Base-by-base conservation (phyloP, 176 grass and related monocot species). In the Poa annua region DNA sequence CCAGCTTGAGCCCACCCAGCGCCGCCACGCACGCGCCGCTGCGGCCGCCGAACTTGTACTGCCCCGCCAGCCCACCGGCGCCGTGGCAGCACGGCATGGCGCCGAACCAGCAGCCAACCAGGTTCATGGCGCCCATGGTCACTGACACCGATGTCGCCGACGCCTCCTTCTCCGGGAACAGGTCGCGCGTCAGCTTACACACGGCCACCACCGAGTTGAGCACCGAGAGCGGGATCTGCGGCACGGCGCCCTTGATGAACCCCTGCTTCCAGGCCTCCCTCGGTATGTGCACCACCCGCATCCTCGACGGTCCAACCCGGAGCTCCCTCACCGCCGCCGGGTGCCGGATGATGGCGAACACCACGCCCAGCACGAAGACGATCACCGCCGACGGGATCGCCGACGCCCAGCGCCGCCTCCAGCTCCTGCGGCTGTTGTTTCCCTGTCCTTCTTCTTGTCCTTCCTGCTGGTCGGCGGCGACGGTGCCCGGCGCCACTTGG, bases 31-130 rank as follows among this genome's bases (percentile, higher is more conserved):
- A 93, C 19, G 64, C 88, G 29, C 95, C 90, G 57, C 86, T 88
- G 29, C 95, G 80, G 1, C 90, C 90, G 14, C 92, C 95, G 65
- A 98, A 98, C 77, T 68, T 89, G 87, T 95, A 93, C 85, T 95
- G 90, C 14, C 95, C 92, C 32, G 95, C 95, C 76, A 97, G 84
- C 8, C 95, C 92, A 7, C 95, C 95, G 0, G 92, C 92, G 10
- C 92, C 95, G 59, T 97, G 95, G 86, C 92, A 97, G 75, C 92
- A 94, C 49, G 95, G 95, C 95, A 97, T 97, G 52, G 90, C 95
- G 25, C 92, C 95, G 75, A 97, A 97, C 92, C 95, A 97, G 84
- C 95, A 92, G 0, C 95, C 95, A 35, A 94, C 85, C 64, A 97
- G 85, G 77, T 97, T 97, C 95, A 94, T 97, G 57, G 68, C 60